Percentiles rank a stretch among this genome's conserved stretches.
Conservation (phyloP, 2,329 filamentous ascomycete genomes). For the Gnomoniopsis smithogilvyi region DNA sequence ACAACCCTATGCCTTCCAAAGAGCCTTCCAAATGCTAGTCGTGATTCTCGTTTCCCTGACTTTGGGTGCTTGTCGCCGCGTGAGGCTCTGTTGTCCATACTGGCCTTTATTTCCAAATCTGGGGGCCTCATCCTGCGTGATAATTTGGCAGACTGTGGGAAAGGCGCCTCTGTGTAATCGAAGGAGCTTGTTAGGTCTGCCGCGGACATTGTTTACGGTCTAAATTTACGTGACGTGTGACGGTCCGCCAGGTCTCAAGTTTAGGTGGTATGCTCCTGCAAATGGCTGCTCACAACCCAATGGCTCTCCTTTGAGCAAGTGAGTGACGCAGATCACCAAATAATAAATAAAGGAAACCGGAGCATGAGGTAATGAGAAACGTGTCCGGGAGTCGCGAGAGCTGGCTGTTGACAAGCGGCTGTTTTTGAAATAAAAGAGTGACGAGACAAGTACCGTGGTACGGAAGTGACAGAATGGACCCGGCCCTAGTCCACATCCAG, state of each 20-base stretch:
- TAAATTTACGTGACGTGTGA: not conserved
- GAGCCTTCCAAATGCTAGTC: constrained; percentile 47
- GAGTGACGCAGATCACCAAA: constrained; percentile 12
- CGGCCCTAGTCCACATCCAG: not conserved
- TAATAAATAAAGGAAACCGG: too few relatives aligned
- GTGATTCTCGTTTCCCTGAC: constrained; percentile 46
- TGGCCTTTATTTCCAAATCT: constrained; percentile 28
- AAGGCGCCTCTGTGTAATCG: not conserved
- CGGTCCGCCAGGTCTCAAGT: not conserved
- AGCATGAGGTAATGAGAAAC: constrained; percentile 3
- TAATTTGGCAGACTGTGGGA: constrained; percentile 19
- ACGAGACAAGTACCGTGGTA: constrained; percentile 13
- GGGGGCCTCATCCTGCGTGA: constrained; percentile 37
- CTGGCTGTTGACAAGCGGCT: not conserved
- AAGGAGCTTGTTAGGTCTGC: not conserved
- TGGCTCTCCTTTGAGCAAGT: constrained; percentile 2
- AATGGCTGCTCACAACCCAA: constrained; percentile 7
- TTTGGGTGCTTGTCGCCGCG: constrained; percentile 36
- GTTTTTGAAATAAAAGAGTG: constrained; percentile 1
- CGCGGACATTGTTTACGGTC: not conserved
- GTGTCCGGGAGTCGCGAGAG: not conserved
- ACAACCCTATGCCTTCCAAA: constrained; percentile 44
- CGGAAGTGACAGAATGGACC: constrained; percentile 7
- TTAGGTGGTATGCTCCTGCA: not conserved
- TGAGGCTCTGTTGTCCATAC: constrained; percentile 36